Evolutionary conservation across 805 yeast species (phyloP).

Genomic region (Vanderwaltozyma polyspora): DNA sequence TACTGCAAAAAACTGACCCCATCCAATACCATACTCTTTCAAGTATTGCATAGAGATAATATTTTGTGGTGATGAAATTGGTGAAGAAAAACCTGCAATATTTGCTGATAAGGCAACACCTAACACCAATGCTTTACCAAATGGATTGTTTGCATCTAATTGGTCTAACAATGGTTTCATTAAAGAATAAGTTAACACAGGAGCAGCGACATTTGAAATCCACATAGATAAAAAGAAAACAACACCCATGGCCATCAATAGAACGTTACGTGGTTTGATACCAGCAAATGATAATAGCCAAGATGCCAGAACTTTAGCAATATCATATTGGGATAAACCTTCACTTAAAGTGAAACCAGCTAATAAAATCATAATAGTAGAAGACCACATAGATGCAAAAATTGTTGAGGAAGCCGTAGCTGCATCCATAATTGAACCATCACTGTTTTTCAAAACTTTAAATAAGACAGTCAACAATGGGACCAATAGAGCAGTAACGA

Average conservation of each 20-base stretch:
- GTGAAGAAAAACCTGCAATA: conserved; percentile 93
- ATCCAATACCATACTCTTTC: conserved; percentile 51
- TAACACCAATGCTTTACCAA: conserved; percentile 71
- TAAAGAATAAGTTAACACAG: conserved; percentile 80
- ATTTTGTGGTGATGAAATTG: conserved; percentile 93
- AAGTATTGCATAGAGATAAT: conserved; percentile 78
- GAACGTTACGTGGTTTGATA: conserved; percentile 64
- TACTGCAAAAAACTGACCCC: conserved; percentile 90
- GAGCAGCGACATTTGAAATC: conserved; percentile 95
- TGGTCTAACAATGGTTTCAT: conserved; percentile 78
- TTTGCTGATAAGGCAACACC: conserved; percentile 90
- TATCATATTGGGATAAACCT: conserved; percentile 78
- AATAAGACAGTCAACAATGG: conserved; percentile 72
- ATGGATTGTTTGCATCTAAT: conserved; percentile 62
- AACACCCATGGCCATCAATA: conserved; percentile 73
- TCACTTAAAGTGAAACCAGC: conserved; percentile 95
- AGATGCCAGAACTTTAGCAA: conserved; percentile 85
- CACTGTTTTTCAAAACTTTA: conserved; percentile 45
- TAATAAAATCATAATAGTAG: conserved; percentile 75
- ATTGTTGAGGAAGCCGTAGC: conserved; percentile 57
- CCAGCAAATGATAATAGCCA: conserved; percentile 71
- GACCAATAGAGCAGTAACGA: conserved; percentile 76
- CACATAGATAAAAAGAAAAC: conserved; percentile 83
- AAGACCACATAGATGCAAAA: conserved; percentile 84
- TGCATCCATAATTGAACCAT: conserved; percentile 48